Evolutionary conservation across 2,329 filamentous ascomycete species (phyloP), one percentile per base, ranked within the genome.

Genomic region (Fusarium ambrosium): DNA sequence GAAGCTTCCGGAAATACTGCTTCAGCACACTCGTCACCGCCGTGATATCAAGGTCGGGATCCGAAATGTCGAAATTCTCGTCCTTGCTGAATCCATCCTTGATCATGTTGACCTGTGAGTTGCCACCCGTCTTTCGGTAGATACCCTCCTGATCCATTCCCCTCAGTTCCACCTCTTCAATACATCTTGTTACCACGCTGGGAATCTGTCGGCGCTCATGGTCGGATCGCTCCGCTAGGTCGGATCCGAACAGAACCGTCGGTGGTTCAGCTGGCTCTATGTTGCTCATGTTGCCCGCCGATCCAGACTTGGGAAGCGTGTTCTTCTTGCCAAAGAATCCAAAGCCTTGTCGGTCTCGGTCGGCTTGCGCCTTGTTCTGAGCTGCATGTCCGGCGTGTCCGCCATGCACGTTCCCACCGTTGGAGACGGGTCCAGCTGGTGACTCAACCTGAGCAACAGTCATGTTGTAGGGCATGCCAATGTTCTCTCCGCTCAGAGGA

Each of bases 121-220:
- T 95, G 76, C 95, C 97, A 67, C 97, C 97, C 61, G 95, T 98
- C 88, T 99, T 99, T 80, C 97, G 92, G 85, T 99, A 99, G 78
- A 99, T 97, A 72, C 97, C 97, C 85, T 98, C 97, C 77, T 97
- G 91, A 79, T 98, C 95, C 94, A 99, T 98, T 84, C 96, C 97
- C 81, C 97, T 92, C 24, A 97, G 86, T 83, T 99, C 97, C 43
- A 99, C 97, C 84, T 99, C 96, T 81, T 98, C 94, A 76, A 99
- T 97, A 84, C 97, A 99, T 58, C 95, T 93, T 58, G 92, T 96
- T 51, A 99, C 94, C 32, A 99, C 94, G 72, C 92, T 92, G 58
- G 97, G 97, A 71, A 99, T 96, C 79, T 96, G 92, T 63, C 94
- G 92, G 73, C 94, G 94, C 83, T 99, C 97, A 79, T 91, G 95